Conservation (phyloP, 1,284 basidiomycete species). For the Ceratobasidium sp. region DNA sequence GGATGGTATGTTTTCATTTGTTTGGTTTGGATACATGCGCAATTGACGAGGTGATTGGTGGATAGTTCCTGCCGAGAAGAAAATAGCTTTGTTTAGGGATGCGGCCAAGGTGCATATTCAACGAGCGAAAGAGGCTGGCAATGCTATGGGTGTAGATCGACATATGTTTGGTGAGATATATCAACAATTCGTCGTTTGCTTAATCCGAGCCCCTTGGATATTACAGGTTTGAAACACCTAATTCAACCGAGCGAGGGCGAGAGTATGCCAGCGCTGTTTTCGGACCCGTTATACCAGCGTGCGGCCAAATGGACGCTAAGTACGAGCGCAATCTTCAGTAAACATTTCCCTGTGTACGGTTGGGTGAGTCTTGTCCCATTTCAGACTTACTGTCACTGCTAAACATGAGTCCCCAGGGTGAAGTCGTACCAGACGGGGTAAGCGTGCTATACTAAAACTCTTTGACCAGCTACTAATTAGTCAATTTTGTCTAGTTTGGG, state of each 20-base stretch:
- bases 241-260: slow-evolving; percentile 69
- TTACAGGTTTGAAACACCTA: slow-evolving; percentile 75
- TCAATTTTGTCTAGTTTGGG: slow-evolving; percentile 64
- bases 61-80: slow-evolving; percentile 59
- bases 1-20: slow-evolving; percentile 51
- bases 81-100: slow-evolving; percentile 70
- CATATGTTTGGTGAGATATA: slow-evolving; percentile 75
- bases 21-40: background rate
- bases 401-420: slow-evolving; percentile 55
- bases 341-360: slow-evolving; percentile 84
- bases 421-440: slow-evolving; percentile 77
- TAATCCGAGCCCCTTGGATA: slow-evolving; percentile 7
- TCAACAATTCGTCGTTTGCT: background rate
- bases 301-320: slow-evolving; percentile 81
- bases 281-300: slow-evolving; percentile 77
- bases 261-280: slow-evolving; percentile 74
- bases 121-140: slow-evolving; percentile 77
- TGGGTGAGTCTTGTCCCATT: slow-evolving; percentile 74
- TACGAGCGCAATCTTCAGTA: slow-evolving; percentile 90
- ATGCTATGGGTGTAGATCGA: slow-evolving; percentile 84
- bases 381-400: slow-evolving; percentile 15
- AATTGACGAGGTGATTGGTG: background rate
- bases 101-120: slow-evolving; percentile 80
- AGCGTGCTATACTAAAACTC: background rate
- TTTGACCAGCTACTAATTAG: background rate